A percentile compares a stretch with the other conserved stretches of the same genome.
phyloP scores from a whole-genome alignment of 805 yeast species.

The Nakazawaea molendinolei region DNA sequence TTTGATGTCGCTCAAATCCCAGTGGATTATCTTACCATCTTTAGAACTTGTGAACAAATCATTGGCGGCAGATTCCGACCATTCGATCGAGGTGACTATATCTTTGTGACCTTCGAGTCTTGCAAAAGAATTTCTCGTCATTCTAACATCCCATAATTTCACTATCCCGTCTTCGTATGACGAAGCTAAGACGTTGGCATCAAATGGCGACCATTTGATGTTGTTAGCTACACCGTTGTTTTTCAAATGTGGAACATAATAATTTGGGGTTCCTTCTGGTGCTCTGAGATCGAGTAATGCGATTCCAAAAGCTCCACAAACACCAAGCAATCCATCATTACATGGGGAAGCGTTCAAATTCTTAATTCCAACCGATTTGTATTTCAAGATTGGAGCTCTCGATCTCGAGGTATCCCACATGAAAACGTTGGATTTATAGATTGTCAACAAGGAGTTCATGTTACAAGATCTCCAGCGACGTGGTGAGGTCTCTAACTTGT shows the following conservation, averaged over 20 bases:
- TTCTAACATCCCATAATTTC: conserved; percentile 72
- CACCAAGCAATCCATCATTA: conserved; percentile 47
- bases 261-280: conserved; percentile 28
- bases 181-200: conserved; percentile 59
- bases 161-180: conserved; percentile 51
- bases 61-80: conserved; percentile 33
- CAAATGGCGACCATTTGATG: conserved; percentile 58
- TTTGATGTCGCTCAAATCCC: conserved; percentile 42
- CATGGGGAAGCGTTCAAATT: conserved; percentile 43
- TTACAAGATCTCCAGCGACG: conserved; percentile 35
- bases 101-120: conserved; percentile 50
- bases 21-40: conserved; percentile 63
- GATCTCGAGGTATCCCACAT: conserved; percentile 68
- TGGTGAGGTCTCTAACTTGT: conserved; percentile 29
- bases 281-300: conserved; percentile 67
- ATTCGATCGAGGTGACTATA: conserved; percentile 48
- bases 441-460: conserved; percentile 45
- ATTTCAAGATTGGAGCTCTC: conserved; percentile 50
- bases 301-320: conserved; percentile 69
- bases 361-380: conserved; percentile 42
- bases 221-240: conserved; percentile 27
- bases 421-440: conserved; percentile 65
- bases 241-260: conserved; percentile 35
- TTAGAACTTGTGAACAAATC: conserved; percentile 50
- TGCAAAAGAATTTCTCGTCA: conserved; percentile 43